These are phyloP conservation scores for Yamadazyma tumulicola DNA, from an alignment of 805 yeast genomes.

Conservation along the genomic window DNA sequence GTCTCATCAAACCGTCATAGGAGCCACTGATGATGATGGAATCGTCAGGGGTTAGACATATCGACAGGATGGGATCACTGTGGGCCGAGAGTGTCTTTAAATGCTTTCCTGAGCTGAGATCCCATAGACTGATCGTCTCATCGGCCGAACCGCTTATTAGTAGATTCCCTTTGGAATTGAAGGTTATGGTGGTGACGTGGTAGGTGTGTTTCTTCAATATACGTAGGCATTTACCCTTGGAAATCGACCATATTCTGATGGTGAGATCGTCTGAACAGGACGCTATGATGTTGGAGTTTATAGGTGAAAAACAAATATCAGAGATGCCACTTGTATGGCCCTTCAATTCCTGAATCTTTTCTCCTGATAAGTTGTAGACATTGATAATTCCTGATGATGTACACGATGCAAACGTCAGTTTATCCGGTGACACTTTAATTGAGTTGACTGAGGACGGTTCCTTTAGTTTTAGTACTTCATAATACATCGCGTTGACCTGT, in stretches of 20 bases:
- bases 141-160: conserved; percentile 83
- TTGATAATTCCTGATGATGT: conserved; percentile 27
- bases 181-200: conserved; percentile 70
- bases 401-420: conserved; percentile 51
- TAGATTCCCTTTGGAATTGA: conserved; percentile 71
- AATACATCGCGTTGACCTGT: neutral
- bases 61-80: conserved; percentile 79
- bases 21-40: conserved; percentile 82
- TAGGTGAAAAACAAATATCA: conserved; percentile 72
- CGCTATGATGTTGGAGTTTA: conserved; percentile 65
- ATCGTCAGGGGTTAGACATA: conserved; percentile 75
- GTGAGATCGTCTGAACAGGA: conserved; percentile 86
- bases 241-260: conserved; percentile 66
- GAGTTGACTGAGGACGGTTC: conserved; percentile 7
- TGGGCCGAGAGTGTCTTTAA: conserved; percentile 86
- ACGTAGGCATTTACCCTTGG: conserved; percentile 46
- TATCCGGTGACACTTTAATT: conserved; percentile 60
- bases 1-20: conserved; percentile 85
- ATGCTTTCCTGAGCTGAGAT: conserved; percentile 63
- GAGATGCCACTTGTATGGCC: conserved; percentile 76
- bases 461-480: conserved; percentile 1
- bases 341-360: conserved; percentile 26
- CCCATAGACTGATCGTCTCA: conserved; percentile 92
- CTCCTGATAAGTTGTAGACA: conserved; percentile 26
- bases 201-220: conserved; percentile 77